Evolutionary conservation across 306 rosid species (phyloP), one percentile per base, ranked within the genome.

Genomic region (Sindora glabra): DNA sequence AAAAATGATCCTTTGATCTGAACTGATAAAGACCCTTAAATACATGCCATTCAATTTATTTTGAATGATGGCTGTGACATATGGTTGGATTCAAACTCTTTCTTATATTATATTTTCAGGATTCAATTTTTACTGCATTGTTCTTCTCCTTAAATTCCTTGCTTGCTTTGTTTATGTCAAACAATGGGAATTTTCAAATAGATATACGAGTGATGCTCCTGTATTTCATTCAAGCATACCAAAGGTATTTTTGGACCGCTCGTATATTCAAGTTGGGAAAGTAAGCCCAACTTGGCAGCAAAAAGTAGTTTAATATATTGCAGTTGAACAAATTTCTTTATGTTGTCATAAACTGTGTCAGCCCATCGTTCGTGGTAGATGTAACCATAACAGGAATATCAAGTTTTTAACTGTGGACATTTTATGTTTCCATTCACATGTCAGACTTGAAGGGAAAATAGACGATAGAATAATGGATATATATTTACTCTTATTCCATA

Each of bases 31-130:
- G 79, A 74, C 26, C 74, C 79, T 49, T 54, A 67, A 0, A 38
- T 67, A n/a, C 65, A 67, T 38, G 66, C 70, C 21, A 24, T 74
- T 54, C 70, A 74, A 17, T 74, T 67, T 74, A 74, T 74, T 62
- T 48, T 74, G 17, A 74, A 74, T 54, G 74, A 74, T 48, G 70
- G 74, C 36, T 21, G 9, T 0, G 50, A 74, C 24, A 61, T 55
- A 74, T 74, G 74, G 78, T 74, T 52, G 23, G 74, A 50, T 26
- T 25, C 40, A 34, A 21, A 5, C 12, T 19, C 21, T 56, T 8
- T 62, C 30, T 5, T 23, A 25, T 5, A 0, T 23, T 6, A n/a
- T n/a, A n/a, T n/a, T 24, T 1, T 49, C 16, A 16, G 41, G 8
- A 8, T 62, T 55, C 17, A 36, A 29, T 27, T 10, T 29, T 34